Evolutionary conservation across 148 eudicot species (phyloP).

Genomic region (Hydrangea macrophylla): DNA sequence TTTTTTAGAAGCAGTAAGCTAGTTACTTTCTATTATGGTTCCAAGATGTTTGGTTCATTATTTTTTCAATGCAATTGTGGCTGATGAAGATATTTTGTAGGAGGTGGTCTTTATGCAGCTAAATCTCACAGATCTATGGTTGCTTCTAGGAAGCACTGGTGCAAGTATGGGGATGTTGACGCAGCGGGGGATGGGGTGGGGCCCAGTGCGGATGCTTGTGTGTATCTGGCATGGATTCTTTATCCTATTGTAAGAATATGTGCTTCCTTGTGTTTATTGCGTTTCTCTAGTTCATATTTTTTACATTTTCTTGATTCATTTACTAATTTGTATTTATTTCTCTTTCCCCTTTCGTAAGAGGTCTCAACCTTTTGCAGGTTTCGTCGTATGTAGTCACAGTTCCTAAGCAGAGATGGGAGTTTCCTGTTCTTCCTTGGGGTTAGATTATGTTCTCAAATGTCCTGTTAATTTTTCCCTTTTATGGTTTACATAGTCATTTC

Average conservation of each 20-base stretch:
- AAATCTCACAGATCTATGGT: background rate
- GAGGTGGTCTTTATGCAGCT: slow-evolving; percentile 64
- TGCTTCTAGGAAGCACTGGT: too few species aligned
- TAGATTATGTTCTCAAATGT: slow-evolving; percentile 11
- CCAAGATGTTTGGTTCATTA: background rate
- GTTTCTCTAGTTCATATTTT: slow-evolving; percentile 33
- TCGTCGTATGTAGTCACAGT: slow-evolving; percentile 58
- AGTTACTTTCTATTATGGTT: background rate
- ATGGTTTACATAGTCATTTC: too few species aligned
- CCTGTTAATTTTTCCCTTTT: background rate
- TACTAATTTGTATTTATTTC: background rate
- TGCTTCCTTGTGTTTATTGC: background rate
- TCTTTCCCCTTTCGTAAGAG: background rate
- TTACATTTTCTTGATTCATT: background rate
- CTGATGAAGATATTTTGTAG: slow-evolving; percentile 26
- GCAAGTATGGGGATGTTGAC: too few species aligned
- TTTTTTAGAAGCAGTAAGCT: slow-evolving; percentile 55
- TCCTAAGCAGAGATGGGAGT: slow-evolving; percentile 63
- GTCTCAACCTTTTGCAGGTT: too few species aligned
- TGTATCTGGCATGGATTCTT: too few species aligned
- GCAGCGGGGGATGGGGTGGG: too few species aligned
- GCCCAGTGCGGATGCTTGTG: too few species aligned
- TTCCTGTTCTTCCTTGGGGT: slow-evolving; percentile 79
- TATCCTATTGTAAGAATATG: too few species aligned
- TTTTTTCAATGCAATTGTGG: background rate